Percentiles rank a stretch among this genome's conserved stretches.
Conservation (phyloP, 1,139 yeast genomes). For the Blastobotrys malaysiensis region DNA sequence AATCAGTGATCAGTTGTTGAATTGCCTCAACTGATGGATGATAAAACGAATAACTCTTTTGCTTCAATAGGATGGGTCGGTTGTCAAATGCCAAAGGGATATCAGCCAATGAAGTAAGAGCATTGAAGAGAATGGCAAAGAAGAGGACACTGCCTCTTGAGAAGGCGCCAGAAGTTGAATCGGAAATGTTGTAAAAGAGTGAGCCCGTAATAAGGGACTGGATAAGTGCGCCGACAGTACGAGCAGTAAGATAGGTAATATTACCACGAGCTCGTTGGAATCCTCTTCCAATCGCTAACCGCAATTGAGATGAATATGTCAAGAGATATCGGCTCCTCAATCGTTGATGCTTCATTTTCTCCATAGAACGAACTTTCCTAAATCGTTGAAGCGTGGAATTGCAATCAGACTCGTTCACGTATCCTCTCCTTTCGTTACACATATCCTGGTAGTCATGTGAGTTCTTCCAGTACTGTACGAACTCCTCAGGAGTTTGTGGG, state of each 20-base stretch:
- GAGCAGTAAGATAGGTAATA: conserved; percentile 44
- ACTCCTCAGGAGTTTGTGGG: conserved; percentile 51
- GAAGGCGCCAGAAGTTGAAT: conserved; percentile 46
- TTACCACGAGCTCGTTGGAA: conserved; percentile 53
- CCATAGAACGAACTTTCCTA: conserved; percentile 30
- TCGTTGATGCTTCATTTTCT: conserved; percentile 25
- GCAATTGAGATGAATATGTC: conserved; percentile 34
- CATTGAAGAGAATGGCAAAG: conserved; percentile 38
- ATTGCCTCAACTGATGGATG: conserved; percentile 43
- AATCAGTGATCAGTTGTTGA: conserved; percentile 33
- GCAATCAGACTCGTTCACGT: neutral
- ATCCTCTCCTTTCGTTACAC: conserved; percentile 22
- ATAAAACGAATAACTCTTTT: conserved; percentile 40
- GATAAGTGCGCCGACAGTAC: conserved; percentile 43
- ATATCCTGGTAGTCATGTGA: conserved; percentile 36
- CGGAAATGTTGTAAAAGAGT: conserved; percentile 47
- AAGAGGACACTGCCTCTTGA: conserved; percentile 46
- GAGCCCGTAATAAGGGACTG: conserved; percentile 51
- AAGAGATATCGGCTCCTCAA: conserved; percentile 33
- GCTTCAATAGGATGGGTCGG: conserved; percentile 41
- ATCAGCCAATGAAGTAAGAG: conserved; percentile 41
- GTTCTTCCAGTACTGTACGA: conserved; percentile 51
- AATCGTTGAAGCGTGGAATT: conserved; percentile 6
- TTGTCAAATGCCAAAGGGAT: conserved; percentile 36
- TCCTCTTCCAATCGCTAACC: conserved; percentile 39